phyloP scores from a whole-genome alignment of 768 basidiomycete species.

The Tulasnella calospora region DNA sequence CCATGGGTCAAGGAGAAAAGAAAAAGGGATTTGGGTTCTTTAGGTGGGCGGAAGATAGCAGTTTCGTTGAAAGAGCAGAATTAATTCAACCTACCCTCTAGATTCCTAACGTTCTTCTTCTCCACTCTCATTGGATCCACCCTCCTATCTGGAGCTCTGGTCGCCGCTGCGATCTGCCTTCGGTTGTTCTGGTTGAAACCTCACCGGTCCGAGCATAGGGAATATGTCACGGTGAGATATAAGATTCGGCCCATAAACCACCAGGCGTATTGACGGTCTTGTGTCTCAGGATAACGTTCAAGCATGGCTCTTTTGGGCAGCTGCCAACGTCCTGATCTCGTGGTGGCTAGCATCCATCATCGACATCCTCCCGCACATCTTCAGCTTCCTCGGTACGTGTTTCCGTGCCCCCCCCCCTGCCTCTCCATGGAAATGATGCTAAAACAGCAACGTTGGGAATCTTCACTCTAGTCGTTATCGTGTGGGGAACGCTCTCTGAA shows the following conservation, averaged over 20 bases:
- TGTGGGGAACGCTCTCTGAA: conserved; percentile 76
- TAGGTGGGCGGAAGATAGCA: conserved; percentile 39
- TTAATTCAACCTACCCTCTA: conserved; percentile 32
- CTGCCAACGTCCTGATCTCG: conserved; percentile 68
- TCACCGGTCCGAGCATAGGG: conserved; percentile 51
- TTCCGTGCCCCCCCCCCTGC: conserved; percentile 53
- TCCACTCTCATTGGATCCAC: conserved; percentile 70
- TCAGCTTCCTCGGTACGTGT: conserved; percentile 40
- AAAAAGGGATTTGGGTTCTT: conserved; percentile 49
- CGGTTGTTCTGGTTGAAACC: conserved; percentile 68
- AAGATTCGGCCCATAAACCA: background rate
- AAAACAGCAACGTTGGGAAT: background rate
- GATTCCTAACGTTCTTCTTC: conserved; percentile 57
- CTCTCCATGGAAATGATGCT: background rate
- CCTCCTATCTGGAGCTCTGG: conserved; percentile 57
- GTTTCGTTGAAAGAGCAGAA: background rate
- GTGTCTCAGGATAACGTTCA: conserved; percentile 49
- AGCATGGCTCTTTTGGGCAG: conserved; percentile 80
- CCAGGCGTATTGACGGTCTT: background rate
- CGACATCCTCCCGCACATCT: conserved; percentile 58
- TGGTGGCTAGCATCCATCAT: conserved; percentile 73
- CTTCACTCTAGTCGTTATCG: conserved; percentile 47
- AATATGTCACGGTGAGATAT: conserved; percentile 44
- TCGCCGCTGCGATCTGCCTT: conserved; percentile 57
- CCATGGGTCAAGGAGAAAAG: conserved; percentile 51